Conservation (phyloP, 495 filamentous ascomycete species). For the Tuber umbilicatum region DNA sequence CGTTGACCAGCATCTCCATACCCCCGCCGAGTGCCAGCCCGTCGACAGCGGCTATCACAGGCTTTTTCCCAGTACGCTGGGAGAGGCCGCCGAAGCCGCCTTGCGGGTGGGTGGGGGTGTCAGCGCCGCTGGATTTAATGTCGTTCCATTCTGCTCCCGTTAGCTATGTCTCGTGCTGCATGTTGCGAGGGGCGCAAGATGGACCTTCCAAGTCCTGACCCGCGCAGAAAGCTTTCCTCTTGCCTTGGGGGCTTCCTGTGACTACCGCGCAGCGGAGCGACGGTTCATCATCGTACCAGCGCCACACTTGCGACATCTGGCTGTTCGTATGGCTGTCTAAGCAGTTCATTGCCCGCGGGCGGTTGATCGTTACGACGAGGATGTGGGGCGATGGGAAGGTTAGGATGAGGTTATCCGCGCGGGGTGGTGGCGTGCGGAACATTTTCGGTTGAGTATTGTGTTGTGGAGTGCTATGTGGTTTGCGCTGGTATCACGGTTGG, state of each 20-base stretch:
- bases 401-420: slow-evolving; percentile 41
- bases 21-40: slow-evolving; percentile 71
- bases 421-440: slow-evolving; percentile 16
- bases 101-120: neutral
- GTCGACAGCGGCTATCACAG: slow-evolving; percentile 68
- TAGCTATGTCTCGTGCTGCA: neutral
- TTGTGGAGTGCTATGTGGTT: neutral
- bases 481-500: neutral
- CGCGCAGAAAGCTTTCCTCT: slow-evolving; percentile 53
- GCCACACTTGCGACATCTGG: slow-evolving; percentile 50
- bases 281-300: slow-evolving; percentile 56
- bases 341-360: slow-evolving; percentile 54
- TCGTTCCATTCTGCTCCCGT: neutral
- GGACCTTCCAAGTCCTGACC: slow-evolving; percentile 52
- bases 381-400: slow-evolving; percentile 53
- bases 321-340: slow-evolving; percentile 50
- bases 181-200: neutral
- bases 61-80: slow-evolving; percentile 49
- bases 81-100: slow-evolving; percentile 43
- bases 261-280: slow-evolving; percentile 53
- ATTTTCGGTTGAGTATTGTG: neutral
- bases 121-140: neutral
- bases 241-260: slow-evolving; percentile 46
- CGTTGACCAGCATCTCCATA: slow-evolving; percentile 64
- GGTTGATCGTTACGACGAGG: slow-evolving; percentile 58